phyloP scores from a whole-genome alignment of 1,284 basidiomycete genomes.

The Coniferiporia sulphurascens region DNA sequence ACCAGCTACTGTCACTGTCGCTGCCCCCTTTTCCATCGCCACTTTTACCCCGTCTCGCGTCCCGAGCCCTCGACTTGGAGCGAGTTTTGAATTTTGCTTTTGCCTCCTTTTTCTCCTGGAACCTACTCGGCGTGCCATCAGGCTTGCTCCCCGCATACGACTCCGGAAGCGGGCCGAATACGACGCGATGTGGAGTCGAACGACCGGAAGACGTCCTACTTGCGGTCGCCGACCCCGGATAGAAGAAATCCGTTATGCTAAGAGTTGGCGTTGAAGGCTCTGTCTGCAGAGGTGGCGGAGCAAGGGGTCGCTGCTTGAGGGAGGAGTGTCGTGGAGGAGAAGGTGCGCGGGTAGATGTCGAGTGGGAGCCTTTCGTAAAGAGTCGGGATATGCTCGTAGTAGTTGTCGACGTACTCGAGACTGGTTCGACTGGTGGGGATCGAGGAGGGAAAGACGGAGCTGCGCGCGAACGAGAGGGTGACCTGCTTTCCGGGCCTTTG shows the following conservation, averaged over 20 bases:
- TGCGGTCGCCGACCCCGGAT: conserved; percentile 22
- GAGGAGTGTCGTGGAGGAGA: conserved; percentile 51
- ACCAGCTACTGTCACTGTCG: conserved; percentile 39
- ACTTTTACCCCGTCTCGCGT: neutral
- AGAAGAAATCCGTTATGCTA: neutral
- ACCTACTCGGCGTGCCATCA: conserved; percentile 25
- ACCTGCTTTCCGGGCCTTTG: conserved; percentile 18
- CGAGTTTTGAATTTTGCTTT: conserved; percentile 25
- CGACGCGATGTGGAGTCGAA: conserved; percentile 72
- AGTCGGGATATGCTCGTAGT: conserved; percentile 70
- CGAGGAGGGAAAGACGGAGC: conserved; percentile 30
- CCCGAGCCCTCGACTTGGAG: neutral
- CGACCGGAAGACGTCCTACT: conserved; percentile 29
- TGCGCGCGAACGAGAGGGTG: conserved; percentile 18
- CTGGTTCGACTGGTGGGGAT: conserved; percentile 47
- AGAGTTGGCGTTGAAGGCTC: neutral
- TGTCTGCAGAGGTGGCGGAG: conserved; percentile 28
- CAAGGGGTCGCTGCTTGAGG: conserved; percentile 42
- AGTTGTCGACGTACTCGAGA: conserved; percentile 57
- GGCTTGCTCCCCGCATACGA: conserved; percentile 38
- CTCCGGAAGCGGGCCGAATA: conserved; percentile 69
- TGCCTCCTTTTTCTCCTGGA: conserved; percentile 27
- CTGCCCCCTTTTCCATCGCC: conserved; percentile 13
- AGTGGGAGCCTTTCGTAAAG: conserved; percentile 49
- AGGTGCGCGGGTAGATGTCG: conserved; percentile 50